A percentile compares a stretch with the other conserved stretches of the same genome.
Evolutionary conservation across 192 early-diverging fungal species (phyloP).

Genomic region (Diversispora eburnea): DNA sequence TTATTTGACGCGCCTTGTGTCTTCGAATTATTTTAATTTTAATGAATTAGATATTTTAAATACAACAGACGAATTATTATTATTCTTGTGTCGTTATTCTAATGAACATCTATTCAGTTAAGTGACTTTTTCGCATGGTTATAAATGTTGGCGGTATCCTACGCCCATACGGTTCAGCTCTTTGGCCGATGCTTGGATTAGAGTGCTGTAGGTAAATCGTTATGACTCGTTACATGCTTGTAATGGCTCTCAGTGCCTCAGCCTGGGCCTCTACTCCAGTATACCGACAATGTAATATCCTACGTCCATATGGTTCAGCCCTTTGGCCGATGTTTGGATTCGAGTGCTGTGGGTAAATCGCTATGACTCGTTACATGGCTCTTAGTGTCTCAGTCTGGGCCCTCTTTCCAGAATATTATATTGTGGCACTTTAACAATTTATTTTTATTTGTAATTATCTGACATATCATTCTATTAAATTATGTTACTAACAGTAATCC

Average conservation of each 20-base stretch:
- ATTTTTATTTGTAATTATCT: slow-evolving; percentile 19
- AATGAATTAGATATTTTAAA: too few relatives aligned
- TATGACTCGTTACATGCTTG: slow-evolving; percentile 28
- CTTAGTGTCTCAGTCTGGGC: slow-evolving; percentile 19
- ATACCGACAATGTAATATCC: slow-evolving; percentile 5
- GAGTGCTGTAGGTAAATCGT: slow-evolving; percentile 23
- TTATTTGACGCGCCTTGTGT: too few relatives aligned
- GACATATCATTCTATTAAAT: slow-evolving; percentile 23
- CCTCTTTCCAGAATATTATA: slow-evolving; percentile 25
- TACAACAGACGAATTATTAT: too few relatives aligned
- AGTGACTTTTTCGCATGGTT: too few relatives aligned
- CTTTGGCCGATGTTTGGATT: slow-evolving; percentile 31
- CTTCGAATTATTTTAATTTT: too few relatives aligned
- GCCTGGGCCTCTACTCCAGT: slow-evolving; percentile 23
- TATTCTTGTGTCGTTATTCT: too few relatives aligned
- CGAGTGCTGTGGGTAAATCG: slow-evolving; percentile 18
- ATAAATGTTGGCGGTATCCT: slow-evolving; percentile 20
- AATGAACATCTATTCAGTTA: too few relatives aligned
- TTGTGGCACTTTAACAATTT: slow-evolving; percentile 24
- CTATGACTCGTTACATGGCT: slow-evolving; percentile 27
- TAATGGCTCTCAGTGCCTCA: slow-evolving; percentile 24
- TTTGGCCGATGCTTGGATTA: slow-evolving; percentile 26
- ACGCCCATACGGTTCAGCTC: slow-evolving; percentile 20
- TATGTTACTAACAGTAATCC: slow-evolving; percentile 26
- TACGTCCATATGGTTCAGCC: slow-evolving; percentile 29